phyloP scores from a whole-genome alignment of 305 asterid species.

The Nicotiana rustica region DNA sequence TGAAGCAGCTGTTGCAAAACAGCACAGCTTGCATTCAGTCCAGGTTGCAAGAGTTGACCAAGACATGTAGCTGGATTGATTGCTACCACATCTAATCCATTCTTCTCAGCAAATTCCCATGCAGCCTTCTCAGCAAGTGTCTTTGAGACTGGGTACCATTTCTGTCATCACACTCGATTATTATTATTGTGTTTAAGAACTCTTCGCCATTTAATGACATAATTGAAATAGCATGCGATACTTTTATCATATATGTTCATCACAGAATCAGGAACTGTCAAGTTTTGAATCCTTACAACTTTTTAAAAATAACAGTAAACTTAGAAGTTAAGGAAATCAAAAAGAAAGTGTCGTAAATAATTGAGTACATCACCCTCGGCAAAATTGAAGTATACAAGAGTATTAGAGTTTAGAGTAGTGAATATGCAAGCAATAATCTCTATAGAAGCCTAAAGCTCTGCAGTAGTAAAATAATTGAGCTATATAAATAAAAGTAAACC shows the following conservation, averaged over 20 bases:
- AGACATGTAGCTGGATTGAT: slow-evolving; percentile 81
- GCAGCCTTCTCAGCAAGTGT: slow-evolving; percentile 90
- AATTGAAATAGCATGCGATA: not conserved
- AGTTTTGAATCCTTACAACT: slow-evolving; percentile 8
- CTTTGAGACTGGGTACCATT: slow-evolving; percentile 92
- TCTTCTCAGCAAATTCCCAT: slow-evolving; percentile 73
- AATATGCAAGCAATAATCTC: not conserved
- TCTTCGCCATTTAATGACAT: not conserved
- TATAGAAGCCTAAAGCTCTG: not conserved
- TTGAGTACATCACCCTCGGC: slow-evolving; percentile 7
- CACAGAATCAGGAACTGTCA: not conserved
- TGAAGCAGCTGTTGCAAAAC: slow-evolving; percentile 75
- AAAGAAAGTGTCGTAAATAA: not conserved
- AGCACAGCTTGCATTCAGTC: slow-evolving; percentile 89
- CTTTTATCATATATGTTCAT: slow-evolving; percentile 4
- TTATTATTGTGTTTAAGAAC: slow-evolving; percentile 9
- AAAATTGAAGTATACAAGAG: not conserved
- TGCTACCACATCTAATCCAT: slow-evolving; percentile 69
- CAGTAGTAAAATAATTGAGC: not conserved
- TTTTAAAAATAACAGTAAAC: not conserved
- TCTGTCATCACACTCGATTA: slow-evolving; percentile 48
- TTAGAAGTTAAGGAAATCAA: not conserved
- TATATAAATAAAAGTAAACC: not conserved
- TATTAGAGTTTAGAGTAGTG: not conserved
- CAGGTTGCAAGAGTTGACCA: slow-evolving; percentile 76